Conservation (phyloP, 495 filamentous ascomycete species). For the Aeminium ludgeri region DNA sequence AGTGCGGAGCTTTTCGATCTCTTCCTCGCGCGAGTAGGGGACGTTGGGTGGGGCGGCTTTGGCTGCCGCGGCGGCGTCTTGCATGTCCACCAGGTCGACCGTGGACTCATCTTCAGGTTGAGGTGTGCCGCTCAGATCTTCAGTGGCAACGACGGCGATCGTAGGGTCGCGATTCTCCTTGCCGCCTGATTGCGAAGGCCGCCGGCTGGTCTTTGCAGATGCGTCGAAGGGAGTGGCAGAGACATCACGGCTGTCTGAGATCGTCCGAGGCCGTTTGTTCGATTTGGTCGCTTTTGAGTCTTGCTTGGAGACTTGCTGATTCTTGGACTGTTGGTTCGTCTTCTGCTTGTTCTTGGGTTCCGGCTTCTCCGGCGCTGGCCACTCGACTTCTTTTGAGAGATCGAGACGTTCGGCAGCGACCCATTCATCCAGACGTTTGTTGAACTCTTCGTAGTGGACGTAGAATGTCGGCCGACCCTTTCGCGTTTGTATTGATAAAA, state of each 20-base stretch:
- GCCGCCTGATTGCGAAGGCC: slow-evolving; percentile 41
- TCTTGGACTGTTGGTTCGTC: slow-evolving; percentile 21
- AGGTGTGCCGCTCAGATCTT: slow-evolving; percentile 34
- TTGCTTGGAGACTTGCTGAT: slow-evolving; percentile 12
- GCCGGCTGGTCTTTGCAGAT: slow-evolving; percentile 11
- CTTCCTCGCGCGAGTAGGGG: slow-evolving; percentile 67
- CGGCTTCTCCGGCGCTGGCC: slow-evolving; percentile 54
- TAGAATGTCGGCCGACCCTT: slow-evolving; percentile 78
- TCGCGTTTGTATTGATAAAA: slow-evolving; percentile 68
- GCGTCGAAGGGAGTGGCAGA: slow-evolving; percentile 38
- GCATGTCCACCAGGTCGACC: slow-evolving; percentile 45
- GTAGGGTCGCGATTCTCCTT: slow-evolving; percentile 45
- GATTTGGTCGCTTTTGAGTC: slow-evolving; percentile 26
- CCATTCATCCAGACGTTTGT: slow-evolving; percentile 98
- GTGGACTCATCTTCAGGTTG: slow-evolving; percentile 41
- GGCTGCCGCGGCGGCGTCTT: slow-evolving; percentile 38
- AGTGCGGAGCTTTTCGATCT: slow-evolving; percentile 87
- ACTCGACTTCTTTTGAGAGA: slow-evolving; percentile 59
- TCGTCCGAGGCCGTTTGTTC: slow-evolving; percentile 38
- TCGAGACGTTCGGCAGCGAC: slow-evolving; percentile 65
- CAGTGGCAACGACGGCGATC: slow-evolving; percentile 33
- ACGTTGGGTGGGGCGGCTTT: slow-evolving; percentile 33
- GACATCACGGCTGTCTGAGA: slow-evolving; percentile 33
- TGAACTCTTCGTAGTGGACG: slow-evolving; percentile 98
- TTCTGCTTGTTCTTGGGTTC: slow-evolving; percentile 42